A percentile compares a stretch with the other conserved stretches of the same genome.
Conservation (phyloP, 169 alveolate genomes). For the Plasmodium billcollinsi region DNA sequence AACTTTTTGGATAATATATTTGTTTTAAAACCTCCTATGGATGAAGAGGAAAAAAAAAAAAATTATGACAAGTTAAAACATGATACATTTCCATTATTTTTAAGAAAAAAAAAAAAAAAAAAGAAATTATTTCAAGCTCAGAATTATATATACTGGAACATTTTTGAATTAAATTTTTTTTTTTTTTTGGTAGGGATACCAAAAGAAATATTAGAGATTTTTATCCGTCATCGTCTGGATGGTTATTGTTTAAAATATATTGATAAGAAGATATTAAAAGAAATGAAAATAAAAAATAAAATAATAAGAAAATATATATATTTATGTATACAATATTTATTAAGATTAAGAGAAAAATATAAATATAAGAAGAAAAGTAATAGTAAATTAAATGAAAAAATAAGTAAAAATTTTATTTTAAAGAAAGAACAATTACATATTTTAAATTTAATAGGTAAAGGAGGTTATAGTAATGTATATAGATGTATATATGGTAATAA, state of each 20-base stretch:
- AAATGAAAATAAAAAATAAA: slow-evolving; percentile 76
- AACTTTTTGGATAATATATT: too few species aligned
- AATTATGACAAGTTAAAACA: slow-evolving; percentile 5
- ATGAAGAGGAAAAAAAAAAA: too few species aligned
- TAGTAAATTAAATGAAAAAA: background rate
- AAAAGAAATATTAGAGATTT: slow-evolving; percentile 64
- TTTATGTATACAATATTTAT: slow-evolving; percentile 63
- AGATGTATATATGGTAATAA: slow-evolving; percentile 74
- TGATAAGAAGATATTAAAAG: slow-evolving; percentile 66
- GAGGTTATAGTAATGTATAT: slow-evolving; percentile 91
- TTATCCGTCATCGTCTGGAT: slow-evolving; percentile 76
- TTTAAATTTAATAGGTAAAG: slow-evolving; percentile 83
- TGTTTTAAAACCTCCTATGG: too few species aligned
- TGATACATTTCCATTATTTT: slow-evolving; percentile 12
- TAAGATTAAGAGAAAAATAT: slow-evolving; percentile 80
- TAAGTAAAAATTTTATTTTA: slow-evolving; percentile 11
- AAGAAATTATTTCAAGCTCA: slow-evolving; percentile 74
- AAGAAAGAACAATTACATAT: slow-evolving; percentile 30
- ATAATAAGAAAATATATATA: slow-evolving; percentile 65
- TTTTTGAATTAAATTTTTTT: slow-evolving; percentile 79
- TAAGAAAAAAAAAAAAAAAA: slow-evolving; percentile 18
- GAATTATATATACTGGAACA: slow-evolving; percentile 79
- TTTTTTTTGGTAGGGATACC: slow-evolving; percentile 78
- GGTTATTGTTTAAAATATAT: slow-evolving; percentile 81
- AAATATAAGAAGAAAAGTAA: slow-evolving; percentile 64